Evolutionary conservation across 768 basidiomycete genomes (phyloP).

Genomic region (Trametes sanguinea): DNA sequence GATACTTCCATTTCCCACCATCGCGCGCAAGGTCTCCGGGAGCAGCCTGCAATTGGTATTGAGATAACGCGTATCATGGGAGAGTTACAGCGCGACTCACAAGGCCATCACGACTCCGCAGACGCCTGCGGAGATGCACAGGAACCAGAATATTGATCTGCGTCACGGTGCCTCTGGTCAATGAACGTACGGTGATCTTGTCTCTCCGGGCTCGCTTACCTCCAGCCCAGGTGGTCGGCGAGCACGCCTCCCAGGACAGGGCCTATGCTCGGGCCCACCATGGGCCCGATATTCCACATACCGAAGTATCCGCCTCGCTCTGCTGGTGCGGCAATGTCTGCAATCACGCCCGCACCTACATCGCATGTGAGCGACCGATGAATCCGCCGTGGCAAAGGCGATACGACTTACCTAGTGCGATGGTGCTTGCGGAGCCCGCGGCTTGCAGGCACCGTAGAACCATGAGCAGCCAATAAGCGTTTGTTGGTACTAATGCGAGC

Average conservation of each 20-base stretch:
- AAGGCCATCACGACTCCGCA: conserved; percentile 40
- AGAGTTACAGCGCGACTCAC: conserved; percentile 22
- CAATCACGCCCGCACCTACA: conserved; percentile 72
- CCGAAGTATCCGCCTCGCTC: conserved; percentile 80
- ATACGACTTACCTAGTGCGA: conserved; percentile 59
- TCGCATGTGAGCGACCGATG: neutral
- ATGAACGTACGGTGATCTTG: neutral
- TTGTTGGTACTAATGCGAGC: conserved; percentile 53
- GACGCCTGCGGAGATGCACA: conserved; percentile 37
- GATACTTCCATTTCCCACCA: conserved; percentile 47
- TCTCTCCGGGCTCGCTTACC: conserved; percentile 22
- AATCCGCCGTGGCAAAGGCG: neutral
- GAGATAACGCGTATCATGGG: neutral
- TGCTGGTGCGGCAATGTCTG: conserved; percentile 70
- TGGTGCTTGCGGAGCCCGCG: conserved; percentile 75
- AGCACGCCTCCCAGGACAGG: conserved; percentile 52
- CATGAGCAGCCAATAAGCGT: conserved; percentile 77
- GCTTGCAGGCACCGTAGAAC: conserved; percentile 81
- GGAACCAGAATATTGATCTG: conserved; percentile 46
- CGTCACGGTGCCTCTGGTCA: neutral
- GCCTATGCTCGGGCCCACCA: conserved; percentile 49
- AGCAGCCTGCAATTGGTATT: conserved; percentile 35
- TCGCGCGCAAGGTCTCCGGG: conserved; percentile 50
- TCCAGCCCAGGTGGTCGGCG: conserved; percentile 33
- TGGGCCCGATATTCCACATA: conserved; percentile 63